Evolutionary conservation across 768 basidiomycete species (phyloP).

Genomic region (Boletus subcaerulescens): DNA sequence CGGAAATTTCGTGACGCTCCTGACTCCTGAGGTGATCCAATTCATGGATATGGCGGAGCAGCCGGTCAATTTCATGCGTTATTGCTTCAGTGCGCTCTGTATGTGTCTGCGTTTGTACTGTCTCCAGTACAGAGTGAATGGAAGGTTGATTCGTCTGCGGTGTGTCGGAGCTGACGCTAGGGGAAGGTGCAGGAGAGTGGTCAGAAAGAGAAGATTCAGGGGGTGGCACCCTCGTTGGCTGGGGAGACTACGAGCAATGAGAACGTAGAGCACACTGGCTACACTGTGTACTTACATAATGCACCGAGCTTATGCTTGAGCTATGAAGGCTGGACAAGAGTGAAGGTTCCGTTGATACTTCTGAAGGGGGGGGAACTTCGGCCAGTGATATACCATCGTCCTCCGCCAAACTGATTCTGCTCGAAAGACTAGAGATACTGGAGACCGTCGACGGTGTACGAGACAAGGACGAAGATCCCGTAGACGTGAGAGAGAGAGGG

Average conservation of each 20-base stretch:
- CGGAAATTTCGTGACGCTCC: constrained; percentile 62
- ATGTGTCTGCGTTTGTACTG: constrained; percentile 39
- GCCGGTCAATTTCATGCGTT: constrained; percentile 50
- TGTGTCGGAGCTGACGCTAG: constrained; percentile 50
- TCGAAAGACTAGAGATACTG: constrained; percentile 43
- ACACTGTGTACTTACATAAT: constrained; percentile 35
- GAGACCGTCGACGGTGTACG: constrained; percentile 41
- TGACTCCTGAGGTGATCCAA: constrained; percentile 59
- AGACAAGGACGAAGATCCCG: constrained; percentile 29
- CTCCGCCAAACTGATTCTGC: constrained; percentile 35
- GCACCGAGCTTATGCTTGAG: constrained; percentile 18
- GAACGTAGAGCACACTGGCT: background rate
- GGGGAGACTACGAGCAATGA: constrained; percentile 23
- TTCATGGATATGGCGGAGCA: constrained; percentile 58
- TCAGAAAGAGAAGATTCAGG: constrained; percentile 24
- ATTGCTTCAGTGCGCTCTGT: constrained; percentile 40
- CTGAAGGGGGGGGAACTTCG: constrained; percentile 21
- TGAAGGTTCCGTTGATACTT: constrained; percentile 56
- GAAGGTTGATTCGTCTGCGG: constrained; percentile 49
- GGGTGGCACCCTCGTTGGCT: constrained; percentile 32
- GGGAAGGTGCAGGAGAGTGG: constrained; percentile 41
- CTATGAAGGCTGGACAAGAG: constrained; percentile 46
- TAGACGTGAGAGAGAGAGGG: constrained; percentile 31
- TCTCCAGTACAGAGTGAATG: constrained; percentile 43
- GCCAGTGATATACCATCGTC: constrained; percentile 23